Evolutionary conservation across 345 rosid genomes (phyloP), one percentile per base, ranked within the genome.

Genomic region (Populus simonii): DNA sequence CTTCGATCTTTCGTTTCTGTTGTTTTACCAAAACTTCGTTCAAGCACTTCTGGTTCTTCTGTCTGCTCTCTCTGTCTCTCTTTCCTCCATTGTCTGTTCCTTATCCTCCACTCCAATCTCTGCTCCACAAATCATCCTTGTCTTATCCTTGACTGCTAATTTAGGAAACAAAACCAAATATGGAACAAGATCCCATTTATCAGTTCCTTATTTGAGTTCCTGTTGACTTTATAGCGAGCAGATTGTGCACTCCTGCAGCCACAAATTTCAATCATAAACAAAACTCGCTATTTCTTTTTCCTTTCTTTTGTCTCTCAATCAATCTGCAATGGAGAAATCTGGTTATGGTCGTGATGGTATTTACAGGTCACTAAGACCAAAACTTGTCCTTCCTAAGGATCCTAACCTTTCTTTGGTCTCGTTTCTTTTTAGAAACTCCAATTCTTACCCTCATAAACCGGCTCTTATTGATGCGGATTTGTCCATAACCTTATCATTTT

Each of bases 261-360:
- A 45, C 51, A 20, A 22, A 7, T 55, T 1, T 22, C 61, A 7
- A 7, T 18, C 61, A 55, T 7, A 55, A 55, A 9, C 61, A 18
- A 7, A 55, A 20, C 23, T 25, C 61, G 22, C 23, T 22, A 18
- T 20, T 55, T 20, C 3, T 2, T 7, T 20, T 55, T 22, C 61
- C 61, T 55, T 20, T 8, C 51, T 45, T 2, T 18, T 55, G 23
- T 55, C 10, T 55, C 61, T 55, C 11, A 55, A 55, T 7, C 61
- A 20, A 55, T 59, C 27, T 36, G n/a, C 27, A 1, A 90, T 93
- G 97, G 98, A 92, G 86, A 93, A 76, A 87, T 93, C 96, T 78
- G 92, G 96, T 67, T 93, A 87, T n/a, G 93, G 96, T 70, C 84
- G 93, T 71, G 97, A 93, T 79, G 92, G 93, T 1, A 83, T 92